Base-by-base conservation (phyloP, 805 yeast genomes). In the Starmerella cellae region DNA sequence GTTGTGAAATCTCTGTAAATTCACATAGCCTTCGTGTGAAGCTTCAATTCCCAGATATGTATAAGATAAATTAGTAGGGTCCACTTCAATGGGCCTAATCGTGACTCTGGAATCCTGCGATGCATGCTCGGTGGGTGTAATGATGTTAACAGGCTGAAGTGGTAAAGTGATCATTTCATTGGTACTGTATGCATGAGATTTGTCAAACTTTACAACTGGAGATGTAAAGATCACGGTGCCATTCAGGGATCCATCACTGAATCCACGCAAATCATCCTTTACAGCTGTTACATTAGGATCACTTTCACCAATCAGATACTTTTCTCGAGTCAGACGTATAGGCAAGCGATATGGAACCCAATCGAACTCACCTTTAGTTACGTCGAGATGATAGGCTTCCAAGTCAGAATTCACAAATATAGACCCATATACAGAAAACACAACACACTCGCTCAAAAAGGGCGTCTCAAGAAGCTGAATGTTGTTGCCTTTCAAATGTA, bases 401-500 rank as follows among this genome's bases (percentile, higher is more conserved):
- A 38, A 21, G 9, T 38, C 24, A 3, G 42, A 20, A 31, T 29
- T 19, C 8, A 43, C 20, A n/a, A 38, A n/a, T 1, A 27, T 17
- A 16, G 42, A 34, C 10, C 22, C 18, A 19, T 24, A 18, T 22
- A 41, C 32, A 24, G 21, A 28, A 16, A 36, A 28, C 19, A 5
- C 5, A n/a, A 20, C 9, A 21, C 18, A 16, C n/a, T 9, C 31
- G 14, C 17, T 9, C 8, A 4, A 16, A 21, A 33, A 33, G 13
- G 41, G 45, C 3, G 34, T 16, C 3, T 39, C 41, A 4, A 48
- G 17, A 10, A 47, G 34, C 32, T 48, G 52, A 16, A 48, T 41
- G 18, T 48, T 48, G 36, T 37, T 39, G n/a, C 31, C 40, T 2
- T 32, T 27, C 21, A 48, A n/a, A 6, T 41, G 17, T 2, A 48